phyloP scores from a whole-genome alignment of 768 basidiomycete genomes.

The Serendipita sp. region DNA sequence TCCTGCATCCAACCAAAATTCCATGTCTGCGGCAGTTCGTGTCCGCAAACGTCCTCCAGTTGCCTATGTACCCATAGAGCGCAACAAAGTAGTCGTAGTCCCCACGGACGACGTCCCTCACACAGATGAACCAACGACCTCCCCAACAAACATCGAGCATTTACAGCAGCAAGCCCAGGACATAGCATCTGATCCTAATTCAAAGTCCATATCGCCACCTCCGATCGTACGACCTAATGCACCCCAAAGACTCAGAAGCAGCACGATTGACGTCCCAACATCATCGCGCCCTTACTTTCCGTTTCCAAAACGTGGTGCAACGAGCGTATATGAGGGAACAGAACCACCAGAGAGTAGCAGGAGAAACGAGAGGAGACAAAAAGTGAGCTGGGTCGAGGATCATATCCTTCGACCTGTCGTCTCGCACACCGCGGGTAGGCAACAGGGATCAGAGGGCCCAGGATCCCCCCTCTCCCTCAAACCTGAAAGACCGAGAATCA shows the following conservation, averaged over 20 bases:
- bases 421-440: not conserved
- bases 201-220: not conserved
- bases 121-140: not conserved
- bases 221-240: not conserved
- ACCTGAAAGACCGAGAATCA: not conserved
- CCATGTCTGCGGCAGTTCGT: constrained; percentile 1
- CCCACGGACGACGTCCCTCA: not conserved
- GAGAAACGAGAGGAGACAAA: not conserved
- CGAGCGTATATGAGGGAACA: not conserved
- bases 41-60: not conserved
- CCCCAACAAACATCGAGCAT: not conserved
- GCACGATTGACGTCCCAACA: not conserved
- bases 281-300: not conserved
- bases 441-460: not conserved
- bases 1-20: not conserved
- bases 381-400: not conserved
- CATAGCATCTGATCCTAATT: not conserved
- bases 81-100: constrained; percentile 4
- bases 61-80: not conserved
- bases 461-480: not conserved
- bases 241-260: not conserved
- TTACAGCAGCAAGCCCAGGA: not conserved
- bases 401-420: not conserved
- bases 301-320: not conserved
- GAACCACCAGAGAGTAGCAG: not conserved